These are phyloP conservation scores for Didymella lethalis DNA, from an alignment of 2,329 filamentous ascomycete species.

Conservation along the genomic window DNA sequence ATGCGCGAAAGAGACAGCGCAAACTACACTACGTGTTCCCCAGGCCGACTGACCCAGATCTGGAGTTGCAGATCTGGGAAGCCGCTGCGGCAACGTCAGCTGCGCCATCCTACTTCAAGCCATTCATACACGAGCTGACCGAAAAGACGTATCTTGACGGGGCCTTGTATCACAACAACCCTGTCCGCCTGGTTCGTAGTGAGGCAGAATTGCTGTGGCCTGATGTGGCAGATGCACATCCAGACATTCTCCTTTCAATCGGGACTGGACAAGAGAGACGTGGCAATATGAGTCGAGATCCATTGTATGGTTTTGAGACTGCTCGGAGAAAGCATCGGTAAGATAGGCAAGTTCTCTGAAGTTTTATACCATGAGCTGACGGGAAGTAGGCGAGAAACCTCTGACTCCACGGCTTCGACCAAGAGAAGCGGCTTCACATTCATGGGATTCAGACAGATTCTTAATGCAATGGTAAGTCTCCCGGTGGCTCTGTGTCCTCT, in stretches of 20 bases:
- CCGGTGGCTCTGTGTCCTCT: background rate
- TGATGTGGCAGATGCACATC: background rate
- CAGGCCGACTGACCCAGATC: background rate
- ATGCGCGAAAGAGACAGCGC: background rate
- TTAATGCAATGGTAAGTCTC: background rate
- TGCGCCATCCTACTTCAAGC: conserved; percentile 55
- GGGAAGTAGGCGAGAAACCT: background rate
- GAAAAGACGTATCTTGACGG: conserved; percentile 26
- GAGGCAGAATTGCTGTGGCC: background rate
- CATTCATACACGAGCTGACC: conserved; percentile 52
- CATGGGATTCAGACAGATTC: background rate
- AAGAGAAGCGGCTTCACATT: background rate
- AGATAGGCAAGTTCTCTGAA: background rate
- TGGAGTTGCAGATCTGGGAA: conserved; percentile 10
- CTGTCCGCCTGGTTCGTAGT: background rate
- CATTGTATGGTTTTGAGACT: background rate
- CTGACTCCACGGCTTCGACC: background rate
- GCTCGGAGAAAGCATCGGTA: background rate
- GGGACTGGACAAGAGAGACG: background rate
- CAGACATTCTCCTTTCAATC: conserved; percentile 1
- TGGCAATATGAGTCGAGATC: background rate
- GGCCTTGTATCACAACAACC: background rate
- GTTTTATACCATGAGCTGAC: background rate
- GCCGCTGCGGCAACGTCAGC: conserved; percentile 55
- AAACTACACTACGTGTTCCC: background rate